Percentiles rank a stretch among this genome's conserved stretches.
Evolutionary conservation across 768 basidiomycete species (phyloP).

Genomic region (Melanogaster broomeanus): DNA sequence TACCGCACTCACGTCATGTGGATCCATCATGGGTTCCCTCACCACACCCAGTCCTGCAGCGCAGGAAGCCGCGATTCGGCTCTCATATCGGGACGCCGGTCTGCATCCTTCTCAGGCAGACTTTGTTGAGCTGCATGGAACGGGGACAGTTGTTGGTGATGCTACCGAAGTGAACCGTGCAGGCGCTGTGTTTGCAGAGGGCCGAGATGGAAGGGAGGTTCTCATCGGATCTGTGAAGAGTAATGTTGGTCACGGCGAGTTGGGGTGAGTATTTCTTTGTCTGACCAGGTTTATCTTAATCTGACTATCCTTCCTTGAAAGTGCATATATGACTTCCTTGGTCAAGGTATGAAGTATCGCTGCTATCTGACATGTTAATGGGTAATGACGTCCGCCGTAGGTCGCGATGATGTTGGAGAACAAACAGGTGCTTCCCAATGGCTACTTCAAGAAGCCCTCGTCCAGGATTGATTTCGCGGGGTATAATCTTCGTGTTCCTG

Average conservation of each 20-base stretch:
- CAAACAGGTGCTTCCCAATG: conserved; percentile 15
- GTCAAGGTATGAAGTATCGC: no score
- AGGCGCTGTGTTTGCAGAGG: conserved; percentile 32
- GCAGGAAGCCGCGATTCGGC: conserved; percentile 39
- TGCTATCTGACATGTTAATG: conserved; percentile 19
- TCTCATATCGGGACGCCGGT: conserved; percentile 35
- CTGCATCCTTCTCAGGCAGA: conserved; percentile 39
- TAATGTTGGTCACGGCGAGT: conserved; percentile 41
- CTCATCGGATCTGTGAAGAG: conserved; percentile 48
- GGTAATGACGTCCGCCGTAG: conserved; percentile 41
- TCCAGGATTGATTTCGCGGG: conserved; percentile 14
- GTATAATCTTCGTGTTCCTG: conserved; percentile 15
- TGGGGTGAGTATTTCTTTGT: conserved; percentile 23
- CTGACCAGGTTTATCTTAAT: not conserved
- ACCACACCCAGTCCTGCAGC: conserved; percentile 38
- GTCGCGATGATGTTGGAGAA: conserved; percentile 12
- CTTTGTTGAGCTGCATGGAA: conserved; percentile 47
- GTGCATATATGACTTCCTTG: conserved; percentile 46
- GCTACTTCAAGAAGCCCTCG: conserved; percentile 14
- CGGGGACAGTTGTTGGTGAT: conserved; percentile 46
- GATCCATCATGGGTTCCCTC: conserved; percentile 35
- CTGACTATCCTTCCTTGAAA: conserved; percentile 1
- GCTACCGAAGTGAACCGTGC: conserved; percentile 48
- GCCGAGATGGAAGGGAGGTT: conserved; percentile 29
- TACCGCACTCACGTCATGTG: conserved; percentile 39